Evolutionary conservation across 1,139 yeast genomes (phyloP).

Genomic region (Pichia sp.): DNA sequence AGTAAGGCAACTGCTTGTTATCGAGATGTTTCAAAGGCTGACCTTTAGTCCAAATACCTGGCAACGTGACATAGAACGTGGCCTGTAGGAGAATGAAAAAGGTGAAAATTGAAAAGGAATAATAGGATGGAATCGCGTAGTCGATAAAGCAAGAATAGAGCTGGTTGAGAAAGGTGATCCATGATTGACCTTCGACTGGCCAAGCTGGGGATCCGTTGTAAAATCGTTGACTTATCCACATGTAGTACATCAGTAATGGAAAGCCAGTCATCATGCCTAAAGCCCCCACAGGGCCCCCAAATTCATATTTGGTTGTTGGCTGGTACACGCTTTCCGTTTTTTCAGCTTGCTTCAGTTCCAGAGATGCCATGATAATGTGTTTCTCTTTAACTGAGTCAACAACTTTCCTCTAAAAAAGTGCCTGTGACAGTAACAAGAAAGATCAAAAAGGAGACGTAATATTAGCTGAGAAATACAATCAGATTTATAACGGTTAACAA

Average conservation of each 20-base stretch:
- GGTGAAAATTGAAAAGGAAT: constrained; percentile 68
- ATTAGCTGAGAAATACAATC: no score
- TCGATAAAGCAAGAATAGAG: constrained; percentile 46
- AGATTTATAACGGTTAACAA: no score
- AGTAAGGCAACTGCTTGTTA: constrained; percentile 80
- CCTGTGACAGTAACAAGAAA: no score
- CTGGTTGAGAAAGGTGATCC: constrained; percentile 48
- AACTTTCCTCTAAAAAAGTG: no score
- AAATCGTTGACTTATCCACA: constrained; percentile 89
- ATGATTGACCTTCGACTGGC: constrained; percentile 60
- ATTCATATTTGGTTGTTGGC: constrained; percentile 61
- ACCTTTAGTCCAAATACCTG: constrained; percentile 94
- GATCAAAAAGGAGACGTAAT: no score
- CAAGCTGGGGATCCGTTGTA: constrained; percentile 69
- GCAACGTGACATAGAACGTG: constrained; percentile 75
- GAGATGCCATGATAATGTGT: constrained; percentile 1
- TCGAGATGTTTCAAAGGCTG: constrained; percentile 82
- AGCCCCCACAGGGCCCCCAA: constrained; percentile 94
- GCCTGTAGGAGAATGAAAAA: constrained; percentile 69
- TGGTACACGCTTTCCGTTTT: constrained; percentile 3
- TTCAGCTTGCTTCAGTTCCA: not conserved
- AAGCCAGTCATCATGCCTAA: constrained; percentile 90
- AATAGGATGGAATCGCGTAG: constrained; percentile 65
- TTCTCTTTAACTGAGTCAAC: no score
- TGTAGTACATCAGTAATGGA: constrained; percentile 91